phyloP scores from a whole-genome alignment of 768 basidiomycete species.

The Boletus rubescentipes region DNA sequence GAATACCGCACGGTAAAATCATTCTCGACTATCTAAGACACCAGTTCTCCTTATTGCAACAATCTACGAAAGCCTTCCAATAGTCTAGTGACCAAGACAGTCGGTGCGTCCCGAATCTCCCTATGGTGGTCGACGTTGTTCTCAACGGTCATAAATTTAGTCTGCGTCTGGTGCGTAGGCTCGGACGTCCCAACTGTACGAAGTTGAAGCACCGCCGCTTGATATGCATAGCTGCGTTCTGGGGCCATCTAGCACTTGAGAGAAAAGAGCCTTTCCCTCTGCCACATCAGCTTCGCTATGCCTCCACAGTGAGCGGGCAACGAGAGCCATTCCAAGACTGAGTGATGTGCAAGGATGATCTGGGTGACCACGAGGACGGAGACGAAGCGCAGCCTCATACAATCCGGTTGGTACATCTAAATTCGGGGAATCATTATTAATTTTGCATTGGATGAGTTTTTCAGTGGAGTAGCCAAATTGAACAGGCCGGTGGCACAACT shows the following conservation, averaged over 20 bases:
- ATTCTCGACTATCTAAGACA: no score
- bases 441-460: neutral
- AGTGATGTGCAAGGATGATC: neutral
- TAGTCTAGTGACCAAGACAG: no score
- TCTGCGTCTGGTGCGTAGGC: no score
- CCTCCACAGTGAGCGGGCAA: constrained; percentile 6
- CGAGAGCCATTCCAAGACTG: constrained; percentile 5
- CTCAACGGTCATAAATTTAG: no score
- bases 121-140: no score
- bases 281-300: neutral
- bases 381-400: neutral
- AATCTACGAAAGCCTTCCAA: no score
- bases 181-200: no score
- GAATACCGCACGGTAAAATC: no score
- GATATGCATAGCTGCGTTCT: no score
- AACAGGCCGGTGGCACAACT: constrained; percentile 6
- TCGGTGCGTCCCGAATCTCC: no score
- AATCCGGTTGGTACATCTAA: neutral
- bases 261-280: neutral
- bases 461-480: constrained; percentile 5
- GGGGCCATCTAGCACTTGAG: neutral
- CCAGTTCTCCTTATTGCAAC: no score
- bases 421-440: neutral
- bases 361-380: neutral
- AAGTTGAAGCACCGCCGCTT: no score